Conservation (phyloP, 2,329 filamentous ascomycete genomes). For the Hypoxylon sp. region DNA sequence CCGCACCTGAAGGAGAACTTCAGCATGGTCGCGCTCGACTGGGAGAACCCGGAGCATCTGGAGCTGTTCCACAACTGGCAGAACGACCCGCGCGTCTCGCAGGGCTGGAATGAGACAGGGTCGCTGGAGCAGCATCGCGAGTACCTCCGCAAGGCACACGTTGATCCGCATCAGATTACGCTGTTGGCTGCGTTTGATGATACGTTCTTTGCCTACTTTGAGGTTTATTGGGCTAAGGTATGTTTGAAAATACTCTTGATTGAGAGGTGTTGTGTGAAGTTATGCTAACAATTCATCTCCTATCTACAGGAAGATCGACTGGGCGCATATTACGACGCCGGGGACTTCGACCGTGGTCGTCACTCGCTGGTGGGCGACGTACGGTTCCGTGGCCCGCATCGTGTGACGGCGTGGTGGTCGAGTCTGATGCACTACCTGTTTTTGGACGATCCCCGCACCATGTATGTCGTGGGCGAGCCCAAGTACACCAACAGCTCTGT, state of each 20-base stretch:
- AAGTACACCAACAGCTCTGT: slow-evolving; percentile 79
- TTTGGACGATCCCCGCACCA: slow-evolving; percentile 72
- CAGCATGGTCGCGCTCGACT: slow-evolving; percentile 82
- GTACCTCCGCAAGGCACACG: slow-evolving; percentile 77
- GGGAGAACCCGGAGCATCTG: slow-evolving; percentile 73
- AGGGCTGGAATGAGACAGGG: slow-evolving; percentile 85
- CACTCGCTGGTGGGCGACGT: slow-evolving; percentile 72
- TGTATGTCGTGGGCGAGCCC: slow-evolving; percentile 76
- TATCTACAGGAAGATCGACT: slow-evolving; percentile 66
- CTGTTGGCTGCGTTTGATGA: slow-evolving; percentile 81
- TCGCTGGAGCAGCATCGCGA: slow-evolving; percentile 80
- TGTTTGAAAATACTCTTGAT: slow-evolving; percentile 30
- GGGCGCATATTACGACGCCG: slow-evolving; percentile 68
- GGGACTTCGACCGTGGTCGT: slow-evolving; percentile 71
- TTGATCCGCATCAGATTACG: slow-evolving; percentile 79
- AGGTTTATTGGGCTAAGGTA: slow-evolving; percentile 82
- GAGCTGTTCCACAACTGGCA: slow-evolving; percentile 84
- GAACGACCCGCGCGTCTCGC: slow-evolving; percentile 84
- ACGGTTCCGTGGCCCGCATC: slow-evolving; percentile 71
- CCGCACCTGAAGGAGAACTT: slow-evolving; percentile 83
- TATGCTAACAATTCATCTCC: slow-evolving; percentile 11
- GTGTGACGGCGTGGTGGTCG: slow-evolving; percentile 73
- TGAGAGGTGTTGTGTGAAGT: not conserved
- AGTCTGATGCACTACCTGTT: slow-evolving; percentile 74
- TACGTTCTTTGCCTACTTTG: slow-evolving; percentile 81